phyloP scores from a whole-genome alignment of 2,329 filamentous ascomycete genomes.

The Aschersonia sp. region DNA sequence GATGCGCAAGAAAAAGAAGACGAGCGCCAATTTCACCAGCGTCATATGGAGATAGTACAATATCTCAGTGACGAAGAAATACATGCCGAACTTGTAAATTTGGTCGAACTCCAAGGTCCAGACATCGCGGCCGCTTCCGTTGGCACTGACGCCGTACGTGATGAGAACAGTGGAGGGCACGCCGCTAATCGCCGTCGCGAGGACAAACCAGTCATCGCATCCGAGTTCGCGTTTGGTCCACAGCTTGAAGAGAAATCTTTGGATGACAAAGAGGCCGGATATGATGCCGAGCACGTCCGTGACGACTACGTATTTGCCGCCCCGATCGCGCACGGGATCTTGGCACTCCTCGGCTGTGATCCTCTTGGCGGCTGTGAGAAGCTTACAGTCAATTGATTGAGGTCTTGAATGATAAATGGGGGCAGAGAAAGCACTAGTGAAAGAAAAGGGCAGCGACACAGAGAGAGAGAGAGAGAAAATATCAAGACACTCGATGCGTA shows the following conservation, averaged over 20 bases:
- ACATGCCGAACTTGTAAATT: slow-evolving; percentile 9
- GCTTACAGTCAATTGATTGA: neutral
- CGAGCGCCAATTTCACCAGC: slow-evolving; percentile 22
- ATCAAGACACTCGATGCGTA: too few species aligned
- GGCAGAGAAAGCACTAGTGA: neutral
- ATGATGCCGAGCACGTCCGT: slow-evolving; percentile 12
- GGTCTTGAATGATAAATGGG: neutral
- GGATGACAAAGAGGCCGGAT: slow-evolving; percentile 16
- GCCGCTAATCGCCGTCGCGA: slow-evolving; percentile 8
- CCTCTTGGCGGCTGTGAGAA: slow-evolving; percentile 1
- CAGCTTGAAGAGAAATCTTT: slow-evolving; percentile 16
- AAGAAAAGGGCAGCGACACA: too few species aligned
- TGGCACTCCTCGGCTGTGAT: slow-evolving; percentile 6
- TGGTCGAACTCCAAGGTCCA: slow-evolving; percentile 9
- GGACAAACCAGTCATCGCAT: slow-evolving; percentile 12
- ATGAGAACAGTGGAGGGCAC: slow-evolving; percentile 10
- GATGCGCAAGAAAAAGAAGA: slow-evolving; percentile 25
- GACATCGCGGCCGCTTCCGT: slow-evolving; percentile 14
- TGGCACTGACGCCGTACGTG: slow-evolving; percentile 7
- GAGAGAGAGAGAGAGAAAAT: too few species aligned
- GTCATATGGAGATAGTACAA: slow-evolving; percentile 14
- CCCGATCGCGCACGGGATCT: slow-evolving; percentile 4
- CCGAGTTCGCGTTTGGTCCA: slow-evolving; percentile 14
- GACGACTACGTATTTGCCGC: slow-evolving; percentile 4
- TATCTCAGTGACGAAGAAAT: slow-evolving; percentile 16